Base-by-base conservation (phyloP, 805 yeast genomes). In the Suhomyces tanzawaensis region DNA sequence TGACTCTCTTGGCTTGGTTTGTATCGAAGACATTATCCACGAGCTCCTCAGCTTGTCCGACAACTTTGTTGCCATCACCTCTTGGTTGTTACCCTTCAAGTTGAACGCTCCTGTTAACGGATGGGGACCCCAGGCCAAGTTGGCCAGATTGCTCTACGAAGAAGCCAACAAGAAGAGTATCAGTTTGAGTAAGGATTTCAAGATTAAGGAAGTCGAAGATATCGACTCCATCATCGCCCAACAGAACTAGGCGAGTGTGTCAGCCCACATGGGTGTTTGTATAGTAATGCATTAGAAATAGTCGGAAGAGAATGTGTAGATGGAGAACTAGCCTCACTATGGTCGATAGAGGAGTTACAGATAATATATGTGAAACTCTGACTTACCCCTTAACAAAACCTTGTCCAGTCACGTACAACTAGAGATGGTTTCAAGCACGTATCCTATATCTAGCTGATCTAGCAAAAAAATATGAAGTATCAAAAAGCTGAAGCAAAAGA, bases 21-120 rank as follows among this genome's bases (percentile, higher is more conserved):
- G 95, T 76, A 74, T 83, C 14, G 93, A 85, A 66, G 95, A 85
- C 62, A 70, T 85, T 40, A 76, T 85, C 38, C 87, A 81, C 54
- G 91, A 85, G 62, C 71, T 85, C 37, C 70, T 68, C 15, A 58
- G 79, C 13, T 52, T 83, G 49, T 85, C 88, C 14, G 86, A 78
- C 18, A 64, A 73, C 44, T 85, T 85, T 68, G 77, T 79, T 50
- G 62, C 62, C 19, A 77, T 79, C 41, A 68, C 74, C 42, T 68
- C 71, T 49, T 85, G 87, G 72, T 57, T 85, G 51, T 71, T 74
- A 42, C 93, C 95, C 26, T 84, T 85, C 66, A 68, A 73, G 51
- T 69, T 85, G 52, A 81, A 74, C 45, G 72, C 81, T 24, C 91
- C 87, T 25, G 79, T 82, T 32, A 71, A 74, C 42, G 93, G 93